Base-by-base conservation (phyloP, 2,329 filamentous ascomycete species). In the Colletotrichum eleusines region DNA sequence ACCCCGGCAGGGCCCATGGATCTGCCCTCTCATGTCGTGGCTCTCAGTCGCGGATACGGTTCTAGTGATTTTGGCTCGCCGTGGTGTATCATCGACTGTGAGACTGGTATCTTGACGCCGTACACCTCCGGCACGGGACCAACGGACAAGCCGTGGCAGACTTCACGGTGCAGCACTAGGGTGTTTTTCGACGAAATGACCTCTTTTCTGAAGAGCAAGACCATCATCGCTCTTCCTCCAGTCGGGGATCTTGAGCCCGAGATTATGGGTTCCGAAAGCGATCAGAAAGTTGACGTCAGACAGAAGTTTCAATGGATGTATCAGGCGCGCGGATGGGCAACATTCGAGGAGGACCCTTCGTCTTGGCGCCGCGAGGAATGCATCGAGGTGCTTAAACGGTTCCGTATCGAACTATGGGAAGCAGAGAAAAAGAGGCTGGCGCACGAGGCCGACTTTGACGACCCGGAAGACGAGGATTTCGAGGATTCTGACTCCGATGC, bases 71-170 rank as follows among this genome's bases (percentile, higher is more conserved):
- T 46, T 44, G 58, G 42, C 42, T 48, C 26, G 31, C 42, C 40
- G 16, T 61, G 58, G 58, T 48, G 40, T 26, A 33, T 61, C 42
- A 38, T 61, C 40, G 58, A 61, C 58, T 61, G 58, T n/a, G 58
- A 61, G 58, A 61, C 40, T n/a, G 58, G 58, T 18, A 11, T 61
- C 20, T 61, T 61, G 44, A 61, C 42, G 40, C 26, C 44, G 20
- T 61, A 61, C 44, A 50, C 44, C 23, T 46, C 38, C 23, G 57
- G 57, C 57, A 31, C 40, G 16, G 57, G 57, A n/a, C 26, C 57
- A 33, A n/a, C 57, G 38, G 57, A 38, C 51, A 55, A 55, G 31
- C 51, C 51, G 31, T 55, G 51, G 51, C 51, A 55, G 51, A 55
- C 51, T 35, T 55, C 51, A 23, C 31, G 28, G 51, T 35, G 51